These are phyloP conservation scores for Pyricularia pennisetigena DNA, from an alignment of 2,329 filamentous ascomycete species.

Conservation along the genomic window DNA sequence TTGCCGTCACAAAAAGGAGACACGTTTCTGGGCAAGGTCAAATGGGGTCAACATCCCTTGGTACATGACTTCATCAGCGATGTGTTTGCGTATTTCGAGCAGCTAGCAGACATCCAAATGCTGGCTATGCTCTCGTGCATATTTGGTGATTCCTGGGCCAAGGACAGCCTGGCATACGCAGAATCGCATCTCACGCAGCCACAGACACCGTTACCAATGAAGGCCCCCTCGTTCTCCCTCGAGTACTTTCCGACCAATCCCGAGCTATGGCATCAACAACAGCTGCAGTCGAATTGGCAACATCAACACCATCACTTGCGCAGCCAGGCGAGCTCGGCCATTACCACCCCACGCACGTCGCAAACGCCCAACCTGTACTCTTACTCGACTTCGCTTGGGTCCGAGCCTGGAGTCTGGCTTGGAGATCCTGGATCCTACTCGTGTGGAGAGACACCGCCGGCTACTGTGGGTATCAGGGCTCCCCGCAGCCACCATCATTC, in stretches of 20 bases:
- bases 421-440: conserved; percentile 52
- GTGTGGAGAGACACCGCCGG: conserved; percentile 51
- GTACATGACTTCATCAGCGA: conserved; percentile 51
- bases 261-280: conserved; percentile 20
- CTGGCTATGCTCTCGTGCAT: conserved; percentile 62
- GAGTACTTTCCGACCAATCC: conserved; percentile 56
- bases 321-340: conserved; percentile 42
- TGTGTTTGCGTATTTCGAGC: conserved; percentile 55
- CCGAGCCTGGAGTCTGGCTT: conserved; percentile 42
- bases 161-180: conserved; percentile 50
- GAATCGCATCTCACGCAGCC: conserved; percentile 46
- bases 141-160: conserved; percentile 50
- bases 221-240: conserved; percentile 55
- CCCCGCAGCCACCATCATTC: conserved; percentile 17
- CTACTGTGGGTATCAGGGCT: conserved; percentile 33
- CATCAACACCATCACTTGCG: conserved; percentile 27
- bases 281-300: conserved; percentile 4
- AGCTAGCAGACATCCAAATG: conserved; percentile 57
- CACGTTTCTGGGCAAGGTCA: conserved; percentile 47
- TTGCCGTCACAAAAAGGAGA: conserved; percentile 10
- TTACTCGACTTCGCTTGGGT: conserved; percentile 45
- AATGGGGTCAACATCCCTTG: conserved; percentile 58
- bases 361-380: conserved; percentile 45
- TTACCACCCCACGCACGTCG: conserved; percentile 46
- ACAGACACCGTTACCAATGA: conserved; percentile 54